These are phyloP conservation scores for Phylloporus sp. DNA, from an alignment of 1,284 basidiomycete genomes.

Conservation along the genomic window DNA sequence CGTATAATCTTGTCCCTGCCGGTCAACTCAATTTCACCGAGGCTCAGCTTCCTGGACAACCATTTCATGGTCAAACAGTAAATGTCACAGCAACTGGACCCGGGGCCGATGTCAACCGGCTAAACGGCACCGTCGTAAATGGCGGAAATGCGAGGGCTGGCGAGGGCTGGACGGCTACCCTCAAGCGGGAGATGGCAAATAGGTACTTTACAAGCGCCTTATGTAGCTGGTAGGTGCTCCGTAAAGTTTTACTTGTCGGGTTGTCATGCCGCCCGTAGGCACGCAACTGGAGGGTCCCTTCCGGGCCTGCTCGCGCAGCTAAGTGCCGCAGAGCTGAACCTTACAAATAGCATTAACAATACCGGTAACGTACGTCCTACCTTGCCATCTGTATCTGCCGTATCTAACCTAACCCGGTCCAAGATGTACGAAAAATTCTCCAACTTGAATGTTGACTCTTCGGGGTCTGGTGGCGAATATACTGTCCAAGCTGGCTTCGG, in stretches of 20 bases:
- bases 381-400: not conserved
- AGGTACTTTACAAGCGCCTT: constrained; percentile 82
- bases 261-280: constrained; percentile 44
- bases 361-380: constrained; percentile 67
- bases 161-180: constrained; percentile 68
- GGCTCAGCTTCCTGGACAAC: constrained; percentile 69
- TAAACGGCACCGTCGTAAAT: constrained; percentile 69
- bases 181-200: constrained; percentile 78
- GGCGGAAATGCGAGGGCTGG: constrained; percentile 68
- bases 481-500: constrained; percentile 82
- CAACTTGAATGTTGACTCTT: constrained; percentile 77
- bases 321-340: constrained; percentile 72
- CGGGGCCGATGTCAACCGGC: constrained; percentile 60
- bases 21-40: constrained; percentile 79
- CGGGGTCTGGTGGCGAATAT: constrained; percentile 87
- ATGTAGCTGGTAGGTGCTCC: constrained; percentile 77
- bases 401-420: not conserved
- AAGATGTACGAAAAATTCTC: constrained; percentile 94
- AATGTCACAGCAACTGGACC: constrained; percentile 59
- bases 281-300: constrained; percentile 83
- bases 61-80: constrained; percentile 44
- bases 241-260: constrained; percentile 8
- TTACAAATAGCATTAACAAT: constrained; percentile 70
- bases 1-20: constrained; percentile 70
- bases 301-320: constrained; percentile 69